Evolutionary conservation across 2,329 filamentous ascomycete species (phyloP), one percentile per base, ranked within the genome.

Genomic region (Erysiphe pisi): DNA sequence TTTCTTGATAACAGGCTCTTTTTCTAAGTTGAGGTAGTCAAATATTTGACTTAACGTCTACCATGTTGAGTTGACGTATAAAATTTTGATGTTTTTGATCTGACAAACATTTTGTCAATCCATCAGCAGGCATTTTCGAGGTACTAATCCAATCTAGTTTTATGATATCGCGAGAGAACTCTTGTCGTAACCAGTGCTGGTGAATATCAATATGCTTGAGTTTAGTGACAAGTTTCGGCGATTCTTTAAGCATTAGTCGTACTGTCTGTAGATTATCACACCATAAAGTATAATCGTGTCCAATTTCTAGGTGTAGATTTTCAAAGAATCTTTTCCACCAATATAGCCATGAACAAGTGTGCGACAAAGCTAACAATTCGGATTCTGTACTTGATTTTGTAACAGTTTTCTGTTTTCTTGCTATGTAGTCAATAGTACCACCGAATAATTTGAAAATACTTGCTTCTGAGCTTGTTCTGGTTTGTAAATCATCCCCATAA

Each of bases 381-480:
- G 52, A 20, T 58, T 76, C 49, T 1, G 74, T 61, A 63, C 52
- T 76, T 0, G 36, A 76, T 25, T 36, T 76, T 2, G 52, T 65
- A 18, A 76, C 74, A 36, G 52, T 61, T 12, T 1, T 43, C n/a
- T 61, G 49, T 25, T 76, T 76, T 40, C 43, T 63, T 36, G 74
- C 74, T 45, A 16, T 14, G 16, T 36, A 52, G 45, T 74, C 20
- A 49, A 49, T 52, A 11, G 18, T 47, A 36, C 45, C 40, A 20
- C 47, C 47, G 40, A 74, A 74, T 11, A 56, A 1, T 56, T 74
- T 31, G 36, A 74, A 74, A 22, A 49, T 28, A 18, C 11, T 25
- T 52, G 28, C 43, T 16, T 56, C 47, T 49, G 71, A 74, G n/a
- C 71, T 74, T 0, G 18, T 12, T 74, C 71, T 74, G 1, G 40